A percentile compares a stretch with the other conserved stretches of the same genome.
Conservation (phyloP, 1,284 basidiomycete genomes). For the Volvariella surrecta region DNA sequence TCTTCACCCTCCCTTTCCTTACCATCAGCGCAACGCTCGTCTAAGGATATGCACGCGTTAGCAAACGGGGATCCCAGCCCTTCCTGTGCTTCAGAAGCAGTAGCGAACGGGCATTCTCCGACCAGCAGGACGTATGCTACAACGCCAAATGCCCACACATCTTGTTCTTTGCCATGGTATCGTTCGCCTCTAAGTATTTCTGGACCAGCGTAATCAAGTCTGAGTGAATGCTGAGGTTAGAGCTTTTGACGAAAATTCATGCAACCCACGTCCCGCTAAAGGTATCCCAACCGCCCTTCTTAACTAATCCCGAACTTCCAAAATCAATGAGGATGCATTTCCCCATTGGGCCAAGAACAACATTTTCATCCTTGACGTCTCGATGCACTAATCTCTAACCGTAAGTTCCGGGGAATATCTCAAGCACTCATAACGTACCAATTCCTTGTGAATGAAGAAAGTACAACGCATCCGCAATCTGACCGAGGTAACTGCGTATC, state of each 20-base stretch:
- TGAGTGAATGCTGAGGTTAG: constrained; percentile 21
- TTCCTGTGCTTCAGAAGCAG: constrained; percentile 75
- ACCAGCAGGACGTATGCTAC: constrained; percentile 94
- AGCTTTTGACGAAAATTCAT: not conserved
- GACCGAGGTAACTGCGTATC: constrained; percentile 83
- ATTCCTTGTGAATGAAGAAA: constrained; percentile 92
- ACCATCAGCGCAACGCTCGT: constrained; percentile 67
- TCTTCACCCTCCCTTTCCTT: constrained; percentile 68
- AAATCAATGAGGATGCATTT: constrained; percentile 95
- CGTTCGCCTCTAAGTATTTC: constrained; percentile 94
- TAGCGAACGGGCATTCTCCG: constrained; percentile 92
- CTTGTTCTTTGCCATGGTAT: constrained; percentile 94
- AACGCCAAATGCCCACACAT: constrained; percentile 98
- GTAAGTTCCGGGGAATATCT: constrained; percentile 6
- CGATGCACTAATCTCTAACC: constrained; percentile 67
- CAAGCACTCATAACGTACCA: constrained; percentile 33
- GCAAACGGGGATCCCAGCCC: constrained; percentile 71
- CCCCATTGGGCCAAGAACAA: constrained; percentile 67
- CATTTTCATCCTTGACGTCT: constrained; percentile 98
- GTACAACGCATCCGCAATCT: constrained; percentile 86
- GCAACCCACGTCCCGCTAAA: constrained; percentile 82
- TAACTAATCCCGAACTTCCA: constrained; percentile 85
- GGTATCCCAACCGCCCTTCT: constrained; percentile 85
- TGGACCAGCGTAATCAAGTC: constrained; percentile 94
- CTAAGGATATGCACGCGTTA: constrained; percentile 61